phyloP scores from a whole-genome alignment of 345 rosid species.

The Leavenworthia alabamica region DNA sequence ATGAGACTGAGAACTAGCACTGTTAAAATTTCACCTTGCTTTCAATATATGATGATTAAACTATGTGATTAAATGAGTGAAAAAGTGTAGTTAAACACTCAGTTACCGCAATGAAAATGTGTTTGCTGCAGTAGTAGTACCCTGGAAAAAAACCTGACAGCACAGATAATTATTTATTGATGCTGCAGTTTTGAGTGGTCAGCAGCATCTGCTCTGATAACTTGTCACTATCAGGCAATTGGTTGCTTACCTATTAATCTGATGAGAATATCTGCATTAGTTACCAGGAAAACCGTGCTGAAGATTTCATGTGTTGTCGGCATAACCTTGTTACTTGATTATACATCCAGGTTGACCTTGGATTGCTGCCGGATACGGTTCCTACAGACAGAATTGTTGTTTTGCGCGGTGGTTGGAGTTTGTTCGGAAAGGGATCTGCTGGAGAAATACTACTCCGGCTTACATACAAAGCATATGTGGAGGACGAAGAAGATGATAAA shows the following conservation, averaged over 20 bases:
- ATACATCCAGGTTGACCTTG: conserved; percentile 63
- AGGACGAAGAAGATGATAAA: conserved; percentile 92
- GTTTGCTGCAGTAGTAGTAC: not conserved
- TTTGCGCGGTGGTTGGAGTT: conserved; percentile 75
- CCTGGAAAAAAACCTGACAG: conserved; percentile 3
- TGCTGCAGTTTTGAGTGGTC: conserved; percentile 18
- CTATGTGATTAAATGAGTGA: not conserved
- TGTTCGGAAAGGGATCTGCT: conserved; percentile 58
- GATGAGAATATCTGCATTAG: not conserved
- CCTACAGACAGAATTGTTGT: conserved; percentile 76
- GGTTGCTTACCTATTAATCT: conserved; percentile 1
- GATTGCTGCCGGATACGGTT: conserved; percentile 82
- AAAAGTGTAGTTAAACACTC: not conserved
- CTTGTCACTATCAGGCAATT: conserved; percentile 10
- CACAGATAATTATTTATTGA: not conserved
- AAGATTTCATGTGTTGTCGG: not conserved
- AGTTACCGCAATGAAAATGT: not conserved
- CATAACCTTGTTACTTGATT: conserved; percentile 23
- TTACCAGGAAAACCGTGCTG: not conserved
- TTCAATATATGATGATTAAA: not conserved
- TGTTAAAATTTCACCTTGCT: not conserved
- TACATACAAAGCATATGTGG: conserved; percentile 93
- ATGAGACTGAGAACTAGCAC: conserved; percentile 6
- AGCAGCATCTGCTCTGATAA: conserved; percentile 16
- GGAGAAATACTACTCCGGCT: conserved; percentile 88